phyloP scores from a whole-genome alignment of 192 early-diverging fungal genomes.

The Helicostylum pulchrum region DNA sequence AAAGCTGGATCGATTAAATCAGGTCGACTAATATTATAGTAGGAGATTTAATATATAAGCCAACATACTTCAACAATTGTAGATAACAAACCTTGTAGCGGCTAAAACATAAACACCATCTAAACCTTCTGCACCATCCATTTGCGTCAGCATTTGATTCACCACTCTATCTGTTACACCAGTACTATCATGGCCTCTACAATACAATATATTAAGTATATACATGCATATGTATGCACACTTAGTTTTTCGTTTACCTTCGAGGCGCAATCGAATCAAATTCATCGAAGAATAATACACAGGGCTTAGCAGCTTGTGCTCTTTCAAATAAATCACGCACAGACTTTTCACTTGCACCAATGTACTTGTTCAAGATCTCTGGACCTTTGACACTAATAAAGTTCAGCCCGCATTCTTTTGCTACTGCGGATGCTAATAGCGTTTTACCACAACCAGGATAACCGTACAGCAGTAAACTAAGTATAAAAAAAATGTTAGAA shows the following conservation, averaged over 20 bases:
- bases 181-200: constrained; percentile 94
- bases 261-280: constrained; percentile 96
- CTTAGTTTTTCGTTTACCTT: constrained; percentile 44
- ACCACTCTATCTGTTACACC: constrained; percentile 98
- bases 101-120: constrained; percentile 96
- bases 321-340: constrained; percentile 94
- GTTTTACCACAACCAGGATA: constrained; percentile 99
- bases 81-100: constrained; percentile 65
- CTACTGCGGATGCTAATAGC: constrained; percentile 89
- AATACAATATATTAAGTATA: neutral
- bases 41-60: constrained; percentile 4
- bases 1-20: constrained; percentile 83
- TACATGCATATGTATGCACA: neutral
- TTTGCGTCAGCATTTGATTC: constrained; percentile 97
- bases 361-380: constrained; percentile 98
- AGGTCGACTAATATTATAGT: constrained; percentile 59
- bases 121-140: constrained; percentile 97
- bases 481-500: neutral
- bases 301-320: constrained; percentile 90
- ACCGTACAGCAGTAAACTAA: constrained; percentile 86
- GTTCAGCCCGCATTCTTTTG: constrained; percentile 94
- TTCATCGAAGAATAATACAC: constrained; percentile 97
- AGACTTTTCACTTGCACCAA: constrained; percentile 93
- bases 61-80: neutral
- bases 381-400: constrained; percentile 98